phyloP scores from a whole-genome alignment of 345 rosid species.

The Citrus maxima region DNA sequence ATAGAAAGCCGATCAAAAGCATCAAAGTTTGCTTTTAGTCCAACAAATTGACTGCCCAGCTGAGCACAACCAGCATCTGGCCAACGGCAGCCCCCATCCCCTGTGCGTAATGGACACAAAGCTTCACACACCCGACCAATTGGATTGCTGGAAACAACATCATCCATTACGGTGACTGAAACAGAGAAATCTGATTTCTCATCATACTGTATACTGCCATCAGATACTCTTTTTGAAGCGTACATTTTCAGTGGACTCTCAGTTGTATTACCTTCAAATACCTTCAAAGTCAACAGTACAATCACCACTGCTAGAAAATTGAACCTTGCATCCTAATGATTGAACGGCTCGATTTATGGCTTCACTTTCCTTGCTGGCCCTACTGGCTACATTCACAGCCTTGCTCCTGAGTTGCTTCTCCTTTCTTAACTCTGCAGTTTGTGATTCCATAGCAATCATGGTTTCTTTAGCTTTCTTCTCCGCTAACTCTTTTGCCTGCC shows the following conservation, averaged over 20 bases:
- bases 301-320: conserved; percentile 58
- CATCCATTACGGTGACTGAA: conserved; percentile 53
- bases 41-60: conserved; percentile 70
- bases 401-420: too few relatives aligned
- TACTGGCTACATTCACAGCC: too few relatives aligned
- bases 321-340: conserved; percentile 85
- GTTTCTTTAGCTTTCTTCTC: too few relatives aligned
- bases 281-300: conserved; percentile 55
- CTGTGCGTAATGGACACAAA: conserved; percentile 62
- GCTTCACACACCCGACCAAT: conserved; percentile 49
- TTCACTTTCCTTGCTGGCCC: conserved; percentile 59
- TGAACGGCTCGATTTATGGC: conserved; percentile 74
- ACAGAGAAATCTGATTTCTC: conserved; percentile 65
- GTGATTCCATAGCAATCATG: too few relatives aligned
- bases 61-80: conserved; percentile 93
- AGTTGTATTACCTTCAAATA: conserved; percentile 22
- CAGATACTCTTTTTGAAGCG: conserved; percentile 29
- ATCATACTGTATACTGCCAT: conserved; percentile 24
- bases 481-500: conserved; percentile 75
- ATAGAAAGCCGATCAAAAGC: conserved; percentile 84
- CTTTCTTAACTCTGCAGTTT: too few relatives aligned
- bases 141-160: conserved; percentile 35
- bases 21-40: conserved; percentile 80
- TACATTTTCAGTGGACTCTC: conserved; percentile 31
- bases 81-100: conserved; percentile 82